A percentile compares a stretch with the other conserved stretches of the same genome.
Conservation (phyloP, 768 basidiomycete species). For the Naganishia randhawae region DNA sequence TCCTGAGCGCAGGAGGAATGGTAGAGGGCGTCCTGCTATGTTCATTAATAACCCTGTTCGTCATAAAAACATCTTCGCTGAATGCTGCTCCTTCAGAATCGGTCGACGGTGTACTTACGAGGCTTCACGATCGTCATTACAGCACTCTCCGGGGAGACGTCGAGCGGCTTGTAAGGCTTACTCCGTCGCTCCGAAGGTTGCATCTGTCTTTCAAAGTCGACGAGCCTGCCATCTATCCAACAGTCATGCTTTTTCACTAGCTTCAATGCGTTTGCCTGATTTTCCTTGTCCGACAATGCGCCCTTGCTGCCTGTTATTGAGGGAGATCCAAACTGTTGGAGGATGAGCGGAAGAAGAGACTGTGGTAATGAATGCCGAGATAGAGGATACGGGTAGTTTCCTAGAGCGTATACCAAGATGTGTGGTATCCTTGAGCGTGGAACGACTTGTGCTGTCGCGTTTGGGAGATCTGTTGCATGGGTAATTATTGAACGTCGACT, state of each 20-base stretch:
- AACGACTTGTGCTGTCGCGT: background rate
- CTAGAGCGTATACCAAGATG: constrained; percentile 28
- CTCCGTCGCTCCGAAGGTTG: background rate
- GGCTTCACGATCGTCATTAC: constrained; percentile 30
- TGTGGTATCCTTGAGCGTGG: background rate
- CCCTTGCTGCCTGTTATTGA: background rate
- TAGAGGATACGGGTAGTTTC: constrained; percentile 30
- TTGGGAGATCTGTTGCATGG: background rate
- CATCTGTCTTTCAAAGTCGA: background rate
- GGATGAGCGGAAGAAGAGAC: constrained; percentile 25
- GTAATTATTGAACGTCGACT: background rate
- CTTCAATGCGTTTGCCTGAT: constrained; percentile 2
- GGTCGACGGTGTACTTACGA: constrained; percentile 1
- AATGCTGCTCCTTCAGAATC: background rate
- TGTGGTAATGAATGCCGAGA: constrained; percentile 31
- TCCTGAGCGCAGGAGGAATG: constrained; percentile 25
- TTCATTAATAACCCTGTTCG: constrained; percentile 29
- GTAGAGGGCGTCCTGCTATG: constrained; percentile 27
- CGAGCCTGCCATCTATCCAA: constrained; percentile 10
- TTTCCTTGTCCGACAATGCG: background rate
- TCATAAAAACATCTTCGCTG: background rate
- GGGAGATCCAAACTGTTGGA: background rate
- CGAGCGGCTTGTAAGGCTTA: background rate
- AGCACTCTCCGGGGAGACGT: background rate
- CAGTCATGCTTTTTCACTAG: constrained; percentile 21